Evolutionary conservation across 306 rosid genomes (phyloP).

Genomic region (Vigna reflexopilosa): DNA sequence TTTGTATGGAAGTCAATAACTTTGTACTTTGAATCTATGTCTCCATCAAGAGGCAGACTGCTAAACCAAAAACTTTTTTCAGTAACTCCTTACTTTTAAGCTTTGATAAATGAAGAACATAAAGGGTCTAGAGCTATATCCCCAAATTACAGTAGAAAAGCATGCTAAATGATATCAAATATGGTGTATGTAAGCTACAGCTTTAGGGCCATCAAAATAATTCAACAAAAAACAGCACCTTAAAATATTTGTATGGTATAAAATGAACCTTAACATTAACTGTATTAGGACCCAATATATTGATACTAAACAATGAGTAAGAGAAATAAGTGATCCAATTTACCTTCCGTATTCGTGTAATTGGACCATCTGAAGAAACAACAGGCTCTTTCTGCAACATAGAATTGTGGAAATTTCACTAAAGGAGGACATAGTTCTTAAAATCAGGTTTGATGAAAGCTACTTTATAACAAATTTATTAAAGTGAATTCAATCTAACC

Average conservation of each 20-base stretch:
- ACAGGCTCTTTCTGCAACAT: slow-evolving; percentile 86
- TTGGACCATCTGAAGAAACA: slow-evolving; percentile 75
- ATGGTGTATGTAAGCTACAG: slow-evolving; percentile 9
- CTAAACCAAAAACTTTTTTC: background rate
- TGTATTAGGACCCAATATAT: background rate
- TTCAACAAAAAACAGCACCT: slow-evolving; percentile 7
- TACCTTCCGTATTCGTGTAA: slow-evolving; percentile 76
- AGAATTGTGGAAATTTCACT: slow-evolving; percentile 39
- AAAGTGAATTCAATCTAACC: slow-evolving; percentile 51
- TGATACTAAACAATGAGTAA: background rate
- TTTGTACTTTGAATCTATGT: background rate
- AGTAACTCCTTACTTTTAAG: background rate
- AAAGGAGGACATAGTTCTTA: slow-evolving; percentile 20
- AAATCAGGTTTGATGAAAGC: slow-evolving; percentile 34
- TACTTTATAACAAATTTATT: slow-evolving; percentile 10
- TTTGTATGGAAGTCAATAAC: background rate
- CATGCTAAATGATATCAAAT: slow-evolving; percentile 36
- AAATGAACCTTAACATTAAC: background rate
- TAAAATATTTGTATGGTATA: slow-evolving; percentile 5
- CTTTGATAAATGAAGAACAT: slow-evolving; percentile 26
- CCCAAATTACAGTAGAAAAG: slow-evolving; percentile 22
- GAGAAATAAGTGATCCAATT: slow-evolving; percentile 11
- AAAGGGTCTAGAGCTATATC: background rate
- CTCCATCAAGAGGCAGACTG: slow-evolving; percentile 10
- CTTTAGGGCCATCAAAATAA: background rate